Conservation (phyloP, 768 basidiomycete genomes). For the Phylloporus arenicola region DNA sequence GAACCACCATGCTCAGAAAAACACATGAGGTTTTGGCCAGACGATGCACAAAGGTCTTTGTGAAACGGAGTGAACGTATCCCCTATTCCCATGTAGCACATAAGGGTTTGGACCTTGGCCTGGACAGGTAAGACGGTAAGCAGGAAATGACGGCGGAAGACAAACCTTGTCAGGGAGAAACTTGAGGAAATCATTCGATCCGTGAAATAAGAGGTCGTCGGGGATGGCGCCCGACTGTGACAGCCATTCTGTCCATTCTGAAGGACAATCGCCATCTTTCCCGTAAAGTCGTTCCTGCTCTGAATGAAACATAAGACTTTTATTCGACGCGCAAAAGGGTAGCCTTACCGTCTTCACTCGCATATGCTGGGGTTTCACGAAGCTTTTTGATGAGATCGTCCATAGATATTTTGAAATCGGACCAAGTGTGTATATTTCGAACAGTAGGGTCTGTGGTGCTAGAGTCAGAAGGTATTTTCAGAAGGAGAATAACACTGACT, state of each 20-base stretch:
- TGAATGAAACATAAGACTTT: conserved; percentile 19
- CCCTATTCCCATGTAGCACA: conserved; percentile 80
- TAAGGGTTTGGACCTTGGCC: conserved; percentile 68
- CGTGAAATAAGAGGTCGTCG: conserved; percentile 43
- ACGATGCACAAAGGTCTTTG: conserved; percentile 79
- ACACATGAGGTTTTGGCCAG: conserved; percentile 85
- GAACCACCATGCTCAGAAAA: conserved; percentile 68
- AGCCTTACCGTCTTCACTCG: conserved; percentile 35
- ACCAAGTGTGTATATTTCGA: conserved; percentile 57
- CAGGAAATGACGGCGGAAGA: not conserved
- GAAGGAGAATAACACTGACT: conserved; percentile 10
- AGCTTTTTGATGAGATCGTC: conserved; percentile 48
- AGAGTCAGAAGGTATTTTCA: conserved; percentile 5
- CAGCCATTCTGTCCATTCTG: conserved; percentile 61
- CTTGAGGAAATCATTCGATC: conserved; percentile 51
- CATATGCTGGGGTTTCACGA: conserved; percentile 32
- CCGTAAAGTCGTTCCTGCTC: conserved; percentile 65
- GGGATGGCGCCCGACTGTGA: conserved; percentile 45
- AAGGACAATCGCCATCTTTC: conserved; percentile 71
- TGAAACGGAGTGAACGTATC: conserved; percentile 84
- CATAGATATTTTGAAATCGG: conserved; percentile 49
- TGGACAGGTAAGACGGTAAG: conserved; percentile 23
- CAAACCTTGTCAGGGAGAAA: conserved; percentile 51
- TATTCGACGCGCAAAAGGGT: not conserved
- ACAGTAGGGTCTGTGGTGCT: conserved; percentile 46